phyloP scores from a whole-genome alignment of 352 stramenopile species.

The Phytophthora ohioensis region DNA sequence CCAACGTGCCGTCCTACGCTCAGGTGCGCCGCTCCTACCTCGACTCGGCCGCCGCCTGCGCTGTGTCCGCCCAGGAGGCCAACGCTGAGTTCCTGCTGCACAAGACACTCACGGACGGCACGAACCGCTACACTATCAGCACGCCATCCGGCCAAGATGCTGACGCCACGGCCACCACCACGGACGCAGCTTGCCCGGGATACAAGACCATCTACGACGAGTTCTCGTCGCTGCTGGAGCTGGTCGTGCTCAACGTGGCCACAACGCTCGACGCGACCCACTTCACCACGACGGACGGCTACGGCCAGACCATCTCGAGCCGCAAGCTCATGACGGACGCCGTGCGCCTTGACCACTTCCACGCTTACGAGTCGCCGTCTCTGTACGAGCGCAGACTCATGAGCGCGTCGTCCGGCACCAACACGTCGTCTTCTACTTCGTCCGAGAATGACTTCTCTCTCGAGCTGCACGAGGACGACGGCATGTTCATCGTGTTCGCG shows the following conservation, averaged over 20 bases:
- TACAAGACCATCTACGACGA: conserved; percentile 49
- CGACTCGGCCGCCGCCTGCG: conserved; percentile 55
- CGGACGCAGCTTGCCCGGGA: conserved; percentile 46
- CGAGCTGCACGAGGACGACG: conserved; percentile 65
- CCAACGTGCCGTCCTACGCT: conserved; percentile 66
- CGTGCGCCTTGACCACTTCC: conserved; percentile 70
- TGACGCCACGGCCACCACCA: conserved; percentile 36
- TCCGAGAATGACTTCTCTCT: conserved; percentile 51
- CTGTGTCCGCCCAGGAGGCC: conserved; percentile 42
- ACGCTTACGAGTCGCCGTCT: conserved; percentile 58
- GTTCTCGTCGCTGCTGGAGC: conserved; percentile 58
- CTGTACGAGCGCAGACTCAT: conserved; percentile 27
- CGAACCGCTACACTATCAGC: conserved; percentile 78
- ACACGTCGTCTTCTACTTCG: not conserved
- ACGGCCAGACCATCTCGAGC: conserved; percentile 42
- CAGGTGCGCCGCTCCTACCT: conserved; percentile 57
- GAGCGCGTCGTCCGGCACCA: conserved; percentile 6
- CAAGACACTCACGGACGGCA: conserved; percentile 73
- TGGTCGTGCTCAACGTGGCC: conserved; percentile 55
- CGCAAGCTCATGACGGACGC: conserved; percentile 64
- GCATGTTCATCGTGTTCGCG: conserved; percentile 66
- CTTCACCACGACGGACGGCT: conserved; percentile 56
- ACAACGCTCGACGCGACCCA: conserved; percentile 51
- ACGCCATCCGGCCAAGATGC: conserved; percentile 53
- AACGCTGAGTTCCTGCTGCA: conserved; percentile 54